A percentile compares a stretch with the other conserved stretches of the same genome.
Conservation (phyloP, 2,329 filamentous ascomycete species). For the Xylaria sp. region DNA sequence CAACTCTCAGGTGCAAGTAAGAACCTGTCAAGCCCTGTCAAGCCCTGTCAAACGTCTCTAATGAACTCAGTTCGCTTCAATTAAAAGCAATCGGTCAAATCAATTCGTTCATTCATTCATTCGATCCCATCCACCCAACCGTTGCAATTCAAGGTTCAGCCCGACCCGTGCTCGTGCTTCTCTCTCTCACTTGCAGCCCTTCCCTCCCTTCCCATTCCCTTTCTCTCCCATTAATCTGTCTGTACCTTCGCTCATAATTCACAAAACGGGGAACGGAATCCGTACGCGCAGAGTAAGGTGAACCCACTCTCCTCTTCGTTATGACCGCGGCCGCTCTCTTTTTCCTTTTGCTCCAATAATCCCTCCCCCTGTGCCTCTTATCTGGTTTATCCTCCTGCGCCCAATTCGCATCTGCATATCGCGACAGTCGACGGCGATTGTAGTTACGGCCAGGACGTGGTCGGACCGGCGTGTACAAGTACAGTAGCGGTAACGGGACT, state of each 20-base stretch:
- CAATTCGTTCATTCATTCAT: conserved; percentile 29
- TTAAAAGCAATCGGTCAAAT: conserved; percentile 20
- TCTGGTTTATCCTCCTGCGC: background rate
- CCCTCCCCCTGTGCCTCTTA: background rate
- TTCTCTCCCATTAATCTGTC: conserved; percentile 8
- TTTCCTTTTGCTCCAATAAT: background rate
- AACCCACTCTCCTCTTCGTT: conserved; percentile 4
- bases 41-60: conserved; percentile 26
- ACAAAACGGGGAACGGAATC: conserved; percentile 14
- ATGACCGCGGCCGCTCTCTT: conserved; percentile 14
- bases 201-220: conserved; percentile 3
- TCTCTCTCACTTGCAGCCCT: conserved; percentile 5
- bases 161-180: conserved; percentile 18
- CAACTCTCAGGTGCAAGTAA: conserved; percentile 3
- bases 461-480: no score
- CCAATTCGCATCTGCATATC: background rate
- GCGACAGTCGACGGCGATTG: conserved; percentile 3
- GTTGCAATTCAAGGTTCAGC: conserved; percentile 12
- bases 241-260: conserved; percentile 23
- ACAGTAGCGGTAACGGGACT: no score
- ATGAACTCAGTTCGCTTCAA: conserved; percentile 18
- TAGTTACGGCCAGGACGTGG: conserved; percentile 7
- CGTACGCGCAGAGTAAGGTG: conserved; percentile 11
- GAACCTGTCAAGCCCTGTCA: conserved; percentile 5
- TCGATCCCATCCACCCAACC: conserved; percentile 30